A percentile compares a stretch with the other conserved stretches of the same genome.
Conservation (phyloP, 306 rosid species). For the Begonia peltatifolia region DNA sequence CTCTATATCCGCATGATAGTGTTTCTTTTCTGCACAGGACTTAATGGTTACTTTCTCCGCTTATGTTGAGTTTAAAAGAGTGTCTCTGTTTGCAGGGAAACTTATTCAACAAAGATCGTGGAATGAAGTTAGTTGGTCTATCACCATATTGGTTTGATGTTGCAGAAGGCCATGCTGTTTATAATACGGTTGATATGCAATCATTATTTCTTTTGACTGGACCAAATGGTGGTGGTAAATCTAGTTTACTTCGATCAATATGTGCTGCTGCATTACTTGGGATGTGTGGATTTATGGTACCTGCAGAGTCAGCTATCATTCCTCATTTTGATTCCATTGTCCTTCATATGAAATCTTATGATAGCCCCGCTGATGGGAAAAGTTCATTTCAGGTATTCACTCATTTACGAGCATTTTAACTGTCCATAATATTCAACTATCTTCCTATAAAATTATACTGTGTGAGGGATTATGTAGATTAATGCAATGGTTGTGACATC, state of each 20-base stretch:
- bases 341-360: constrained; percentile 96
- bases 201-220: constrained; percentile 88
- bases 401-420: neutral
- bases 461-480: too few species aligned
- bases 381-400: constrained; percentile 81
- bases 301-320: constrained; percentile 72
- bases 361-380: constrained; percentile 95
- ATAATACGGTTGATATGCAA: constrained; percentile 73
- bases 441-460: too few species aligned
- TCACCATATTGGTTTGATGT: constrained; percentile 83
- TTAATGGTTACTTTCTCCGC: neutral
- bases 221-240: constrained; percentile 98
- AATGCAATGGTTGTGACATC: too few species aligned
- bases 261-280: constrained; percentile 94
- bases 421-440: too few species aligned
- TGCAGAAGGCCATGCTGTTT: constrained; percentile 72
- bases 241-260: constrained; percentile 81
- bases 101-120: constrained; percentile 18
- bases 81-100: constrained; percentile 24
- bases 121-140: constrained; percentile 65
- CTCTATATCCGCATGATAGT: too few species aligned
- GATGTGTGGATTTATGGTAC: constrained; percentile 84
- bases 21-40: too few species aligned
- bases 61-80: neutral
- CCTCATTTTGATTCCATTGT: constrained; percentile 74